These are phyloP conservation scores for Nicotiana otophora DNA, from an alignment of 257 asterid species.

Conservation along the genomic window DNA sequence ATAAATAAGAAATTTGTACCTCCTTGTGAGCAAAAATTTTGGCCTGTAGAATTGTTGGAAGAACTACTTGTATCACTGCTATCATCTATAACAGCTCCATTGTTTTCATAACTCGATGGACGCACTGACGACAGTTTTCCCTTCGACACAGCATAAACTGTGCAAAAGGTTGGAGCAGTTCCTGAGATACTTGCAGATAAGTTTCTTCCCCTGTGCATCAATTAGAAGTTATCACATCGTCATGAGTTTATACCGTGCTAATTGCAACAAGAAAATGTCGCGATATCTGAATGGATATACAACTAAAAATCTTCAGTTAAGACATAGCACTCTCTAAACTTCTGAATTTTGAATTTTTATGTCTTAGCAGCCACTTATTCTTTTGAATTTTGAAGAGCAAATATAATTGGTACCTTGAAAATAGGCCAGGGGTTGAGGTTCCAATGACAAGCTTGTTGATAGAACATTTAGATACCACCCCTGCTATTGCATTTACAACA, in stretches of 20 bases:
- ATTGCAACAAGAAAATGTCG: neutral
- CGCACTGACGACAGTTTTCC: slow-evolving; percentile 65
- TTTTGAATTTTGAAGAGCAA: neutral
- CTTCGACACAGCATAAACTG: slow-evolving; percentile 67
- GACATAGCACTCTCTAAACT: neutral
- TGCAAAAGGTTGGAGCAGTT: slow-evolving; percentile 53
- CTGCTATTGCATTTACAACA: slow-evolving; percentile 46
- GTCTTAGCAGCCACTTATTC: neutral
- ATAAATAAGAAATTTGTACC: slow-evolving; percentile 24
- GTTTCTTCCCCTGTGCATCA: slow-evolving; percentile 8
- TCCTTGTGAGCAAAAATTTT: slow-evolving; percentile 34
- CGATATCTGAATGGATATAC: neutral
- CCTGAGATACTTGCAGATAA: slow-evolving; percentile 61
- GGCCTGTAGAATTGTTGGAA: slow-evolving; percentile 39
- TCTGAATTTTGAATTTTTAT: too few relatives aligned
- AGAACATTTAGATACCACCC: slow-evolving; percentile 31
- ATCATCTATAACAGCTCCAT: slow-evolving; percentile 31
- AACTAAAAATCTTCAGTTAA: neutral
- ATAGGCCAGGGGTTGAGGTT: slow-evolving; percentile 55
- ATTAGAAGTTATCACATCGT: neutral
- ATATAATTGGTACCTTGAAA: slow-evolving; percentile 45
- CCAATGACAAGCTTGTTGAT: slow-evolving; percentile 70
- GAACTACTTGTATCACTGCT: slow-evolving; percentile 49
- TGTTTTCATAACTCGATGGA: slow-evolving; percentile 59
- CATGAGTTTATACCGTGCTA: neutral